A percentile compares a stretch with the other conserved stretches of the same genome.
Conservation (phyloP, 495 filamentous ascomycete genomes). For the Xeromyces bisporus region DNA sequence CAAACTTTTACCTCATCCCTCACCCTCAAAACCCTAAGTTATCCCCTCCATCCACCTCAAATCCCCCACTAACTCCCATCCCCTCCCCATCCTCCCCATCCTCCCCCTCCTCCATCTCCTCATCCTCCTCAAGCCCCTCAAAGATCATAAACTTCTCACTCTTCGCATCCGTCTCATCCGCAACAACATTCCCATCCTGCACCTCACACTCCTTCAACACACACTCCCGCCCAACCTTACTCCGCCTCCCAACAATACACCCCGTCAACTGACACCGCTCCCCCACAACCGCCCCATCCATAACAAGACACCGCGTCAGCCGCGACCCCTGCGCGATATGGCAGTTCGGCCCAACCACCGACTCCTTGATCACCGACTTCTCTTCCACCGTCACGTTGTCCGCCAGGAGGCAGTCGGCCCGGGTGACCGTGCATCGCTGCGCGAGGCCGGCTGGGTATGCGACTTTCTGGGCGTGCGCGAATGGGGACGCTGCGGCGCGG, state of each 20-base stretch:
- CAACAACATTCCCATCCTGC: conserved; percentile 69
- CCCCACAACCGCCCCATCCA: conserved; percentile 76
- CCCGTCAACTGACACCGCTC: conserved; percentile 60
- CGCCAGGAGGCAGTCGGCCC: conserved; percentile 59
- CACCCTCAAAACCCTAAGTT: neutral
- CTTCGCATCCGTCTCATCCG: conserved; percentile 67
- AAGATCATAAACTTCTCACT: conserved; percentile 77
- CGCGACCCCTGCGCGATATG: conserved; percentile 67
- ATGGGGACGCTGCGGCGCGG: conserved; percentile 41
- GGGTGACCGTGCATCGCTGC: conserved; percentile 56
- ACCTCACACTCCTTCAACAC: conserved; percentile 76
- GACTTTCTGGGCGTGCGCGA: conserved; percentile 61
- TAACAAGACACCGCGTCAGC: conserved; percentile 64
- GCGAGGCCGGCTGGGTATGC: conserved; percentile 64
- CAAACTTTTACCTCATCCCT: too few species aligned
- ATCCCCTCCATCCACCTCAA: neutral
- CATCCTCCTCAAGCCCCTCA: conserved; percentile 46
- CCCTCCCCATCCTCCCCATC: conserved; percentile 16
- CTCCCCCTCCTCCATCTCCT: conserved; percentile 19
- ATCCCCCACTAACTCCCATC: conserved; percentile 11
- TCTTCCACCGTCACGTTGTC: conserved; percentile 75
- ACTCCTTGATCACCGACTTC: conserved; percentile 73
- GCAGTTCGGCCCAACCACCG: conserved; percentile 71
- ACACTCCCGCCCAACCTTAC: conserved; percentile 58
- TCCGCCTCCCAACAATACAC: conserved; percentile 63